Base-by-base conservation (phyloP, 805 yeast genomes). In the Candida vaughaniae region DNA sequence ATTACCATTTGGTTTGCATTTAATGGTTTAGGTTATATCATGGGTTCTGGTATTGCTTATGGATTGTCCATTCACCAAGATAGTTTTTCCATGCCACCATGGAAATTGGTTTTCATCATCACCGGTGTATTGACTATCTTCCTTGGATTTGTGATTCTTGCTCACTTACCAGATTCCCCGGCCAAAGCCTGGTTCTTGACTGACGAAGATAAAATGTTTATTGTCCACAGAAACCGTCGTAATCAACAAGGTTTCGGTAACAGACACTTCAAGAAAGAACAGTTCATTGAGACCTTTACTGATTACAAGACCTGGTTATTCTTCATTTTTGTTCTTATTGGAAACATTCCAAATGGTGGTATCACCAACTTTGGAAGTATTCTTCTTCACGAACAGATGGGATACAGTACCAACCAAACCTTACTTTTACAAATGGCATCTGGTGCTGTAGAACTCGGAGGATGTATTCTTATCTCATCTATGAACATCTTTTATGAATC, bases 31-130 rank as follows among this genome's bases (percentile, higher is more conserved):
- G 71, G 70, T 8, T 47, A 42, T 19, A 52, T 59, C n/a, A 14
- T 56, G 6, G 77, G 81, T 12, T 47, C 56, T 22, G 66, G 70
- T 8, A 71, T 81, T 39, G 78, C 85, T 1, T 78, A 78, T 47
- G 82, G 80, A 11, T 48, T 74, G 35, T 59, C 66, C 41, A 42
- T 42, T 8, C 63, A 72, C 46, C 60, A 54, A 10, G 59, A 54
- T n/a, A 35, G 51, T 6, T 75, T 67, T 53, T 35, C 64, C 18
- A 56, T 78, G 4, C 64, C 57, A 3, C 66, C 81, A 3, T 85
- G 90, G 90, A 78, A 74, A 50, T 53, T 77, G 10, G 54, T 80
- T 3, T 84, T 73, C 52, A 59, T 84, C 32, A 64, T 81, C 20
- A 70, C 76, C 28, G 95, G 93, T 11, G 53, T 67, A 6, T 66